These are phyloP conservation scores for Dactylonectria estremocensis DNA, from an alignment of 2,329 filamentous ascomycete genomes.

Conservation along the genomic window DNA sequence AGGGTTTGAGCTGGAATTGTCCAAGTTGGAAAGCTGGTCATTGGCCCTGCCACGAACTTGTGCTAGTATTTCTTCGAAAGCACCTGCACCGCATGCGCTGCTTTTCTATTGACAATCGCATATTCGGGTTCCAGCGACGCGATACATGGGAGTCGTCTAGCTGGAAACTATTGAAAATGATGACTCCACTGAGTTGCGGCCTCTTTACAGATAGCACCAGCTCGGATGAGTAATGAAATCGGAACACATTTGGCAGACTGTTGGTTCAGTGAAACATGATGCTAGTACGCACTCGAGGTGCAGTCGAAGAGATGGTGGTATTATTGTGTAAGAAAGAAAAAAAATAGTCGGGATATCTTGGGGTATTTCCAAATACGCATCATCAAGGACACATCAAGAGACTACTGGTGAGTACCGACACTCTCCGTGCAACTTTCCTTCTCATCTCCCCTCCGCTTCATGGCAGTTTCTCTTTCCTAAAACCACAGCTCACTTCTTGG, in stretches of 20 bases:
- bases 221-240: background rate
- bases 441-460: conserved; percentile 14
- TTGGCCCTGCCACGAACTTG: background rate
- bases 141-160: background rate
- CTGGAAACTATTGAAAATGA: background rate
- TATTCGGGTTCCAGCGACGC: background rate
- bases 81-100: background rate
- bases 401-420: conserved; percentile 7
- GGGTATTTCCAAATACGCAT: conserved; percentile 46
- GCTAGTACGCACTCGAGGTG: conserved; percentile 26
- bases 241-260: background rate
- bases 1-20: background rate
- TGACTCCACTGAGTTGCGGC: background rate
- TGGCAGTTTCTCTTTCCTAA: conserved; percentile 5
- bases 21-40: background rate
- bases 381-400: conserved; percentile 34
- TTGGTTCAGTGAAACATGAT: background rate
- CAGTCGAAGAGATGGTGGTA: conserved; percentile 20
- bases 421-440: conserved; percentile 12
- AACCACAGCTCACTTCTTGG: conserved; percentile 59
- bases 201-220: background rate
- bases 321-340: conserved; percentile 30
- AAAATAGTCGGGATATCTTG: conserved; percentile 40
- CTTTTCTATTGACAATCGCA: background rate
- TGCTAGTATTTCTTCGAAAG: background rate